Base-by-base conservation (phyloP, 2,329 filamentous ascomycete genomes). In the Dryadomyces sulphureus region DNA sequence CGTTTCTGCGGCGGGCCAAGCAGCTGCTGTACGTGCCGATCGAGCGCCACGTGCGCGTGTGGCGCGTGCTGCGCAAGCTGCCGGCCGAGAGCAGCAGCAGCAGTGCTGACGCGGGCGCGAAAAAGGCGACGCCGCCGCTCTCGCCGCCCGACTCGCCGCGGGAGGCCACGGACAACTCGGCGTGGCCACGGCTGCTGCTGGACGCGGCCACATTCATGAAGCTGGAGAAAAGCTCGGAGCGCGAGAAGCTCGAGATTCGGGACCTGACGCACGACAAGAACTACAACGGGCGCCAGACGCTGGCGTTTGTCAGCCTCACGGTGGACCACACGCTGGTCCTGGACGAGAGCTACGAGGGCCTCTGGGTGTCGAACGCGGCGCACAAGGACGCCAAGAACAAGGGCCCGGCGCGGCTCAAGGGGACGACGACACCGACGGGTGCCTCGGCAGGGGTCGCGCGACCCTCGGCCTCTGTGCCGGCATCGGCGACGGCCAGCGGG, bases 1-100 rank as follows among this genome's bases (percentile, higher is more conserved):
- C 74, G n/a, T 94, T 95, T 59, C 59, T 96, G 27, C 79, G 72
- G 53, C 72, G 81, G 34, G 73, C 81, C 17, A 96, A 96, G 63
- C 64, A 66, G 17, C 68, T 77, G 34, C 70, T 79, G 1, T 72
- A 74, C 12, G 80, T 95, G 43, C 75, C 85, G 9, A 56, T 78
- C 41, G 68, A 72, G 12, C 81, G 77, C 47, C 92, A 86, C 58
- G 80, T 94, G 27, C 81, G 84, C 36, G 66, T 93, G 3, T 93
- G 84, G 79, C 72, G 76, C 47, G 66, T 90, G 16, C 64, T 72
- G 11, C 67, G 67, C 16, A 62, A 65, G n/a, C 56, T 65, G 11
- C 62, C 65, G 2, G 50, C 52, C 16, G 3, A 9, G 32, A 36
- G 12, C 20, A 14, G 52, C 7, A n/a, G n/a, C n/a, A n/a, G n/a